Evolutionary conservation across 306 rosid species (phyloP).

Genomic region (Echinosophora koreensis): DNA sequence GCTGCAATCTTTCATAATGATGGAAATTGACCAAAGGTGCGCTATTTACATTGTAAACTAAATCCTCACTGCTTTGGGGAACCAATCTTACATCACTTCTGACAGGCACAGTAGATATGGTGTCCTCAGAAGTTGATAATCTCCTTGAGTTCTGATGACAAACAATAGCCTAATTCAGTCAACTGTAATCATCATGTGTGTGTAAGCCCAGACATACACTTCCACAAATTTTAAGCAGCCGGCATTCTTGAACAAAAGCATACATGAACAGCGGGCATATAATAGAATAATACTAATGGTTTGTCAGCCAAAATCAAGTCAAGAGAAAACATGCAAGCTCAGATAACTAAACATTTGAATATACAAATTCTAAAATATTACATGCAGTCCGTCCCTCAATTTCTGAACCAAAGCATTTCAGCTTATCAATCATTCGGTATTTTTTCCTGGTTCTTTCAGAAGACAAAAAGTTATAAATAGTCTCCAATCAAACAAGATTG

Average conservation of each 20-base stretch:
- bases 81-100: slow-evolving; percentile 69
- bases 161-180: slow-evolving; percentile 44
- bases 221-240: slow-evolving; percentile 23
- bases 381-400: not conserved
- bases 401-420: slow-evolving; percentile 7
- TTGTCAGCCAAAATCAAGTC: slow-evolving; percentile 36
- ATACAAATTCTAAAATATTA: slow-evolving; percentile 20
- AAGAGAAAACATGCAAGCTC: slow-evolving; percentile 25
- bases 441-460: slow-evolving; percentile 15
- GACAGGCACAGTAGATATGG: slow-evolving; percentile 53
- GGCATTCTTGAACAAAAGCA: slow-evolving; percentile 37
- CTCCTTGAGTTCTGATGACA: slow-evolving; percentile 64
- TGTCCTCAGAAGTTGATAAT: slow-evolving; percentile 53
- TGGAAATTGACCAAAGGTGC: slow-evolving; percentile 85
- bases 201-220: not conserved
- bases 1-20: slow-evolving; percentile 76
- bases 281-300: slow-evolving; percentile 33
- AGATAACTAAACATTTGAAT: slow-evolving; percentile 32
- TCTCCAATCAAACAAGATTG: not conserved
- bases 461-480: slow-evolving; percentile 1
- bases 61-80: slow-evolving; percentile 58
- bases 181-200: slow-evolving; percentile 20
- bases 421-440: slow-evolving; percentile 21
- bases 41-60: slow-evolving; percentile 63
- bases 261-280: slow-evolving; percentile 22